Conservation (phyloP, 345 rosid genomes). For the Salix brachista region DNA sequence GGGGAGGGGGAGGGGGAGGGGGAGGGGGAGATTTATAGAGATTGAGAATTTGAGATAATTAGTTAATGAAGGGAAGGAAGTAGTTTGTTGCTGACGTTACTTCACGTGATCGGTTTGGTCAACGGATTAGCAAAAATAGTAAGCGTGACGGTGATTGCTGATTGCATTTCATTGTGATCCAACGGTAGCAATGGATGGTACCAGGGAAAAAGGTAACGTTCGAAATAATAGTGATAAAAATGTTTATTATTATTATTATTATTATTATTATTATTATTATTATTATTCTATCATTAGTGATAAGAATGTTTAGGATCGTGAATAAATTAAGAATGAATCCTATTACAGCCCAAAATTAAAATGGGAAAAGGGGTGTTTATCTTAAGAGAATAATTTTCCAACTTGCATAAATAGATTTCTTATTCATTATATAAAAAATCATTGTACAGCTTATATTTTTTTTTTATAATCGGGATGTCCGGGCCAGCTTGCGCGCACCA, state of each 20-base stretch:
- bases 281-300: too few relatives aligned
- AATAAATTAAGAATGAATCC: background rate
- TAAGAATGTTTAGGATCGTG: too few relatives aligned
- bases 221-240: background rate
- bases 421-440: too few relatives aligned
- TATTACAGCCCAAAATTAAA: background rate
- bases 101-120: conserved; percentile 5
- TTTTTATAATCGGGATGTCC: too few relatives aligned
- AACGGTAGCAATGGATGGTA: background rate
- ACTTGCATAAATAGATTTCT: too few relatives aligned
- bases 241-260: too few relatives aligned
- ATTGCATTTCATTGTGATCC: background rate
- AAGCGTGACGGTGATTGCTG: background rate
- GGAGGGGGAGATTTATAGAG: background rate
- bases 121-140: background rate
- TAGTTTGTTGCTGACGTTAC: background rate
- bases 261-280: too few relatives aligned
- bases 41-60: background rate
- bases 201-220: background rate
- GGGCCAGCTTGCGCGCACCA: too few relatives aligned
- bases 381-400: background rate
- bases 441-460: too few relatives aligned
- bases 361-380: background rate
- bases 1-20: background rate
- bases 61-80: background rate